Conservation (phyloP, 805 yeast genomes). For the Wickerhamiella cacticola region DNA sequence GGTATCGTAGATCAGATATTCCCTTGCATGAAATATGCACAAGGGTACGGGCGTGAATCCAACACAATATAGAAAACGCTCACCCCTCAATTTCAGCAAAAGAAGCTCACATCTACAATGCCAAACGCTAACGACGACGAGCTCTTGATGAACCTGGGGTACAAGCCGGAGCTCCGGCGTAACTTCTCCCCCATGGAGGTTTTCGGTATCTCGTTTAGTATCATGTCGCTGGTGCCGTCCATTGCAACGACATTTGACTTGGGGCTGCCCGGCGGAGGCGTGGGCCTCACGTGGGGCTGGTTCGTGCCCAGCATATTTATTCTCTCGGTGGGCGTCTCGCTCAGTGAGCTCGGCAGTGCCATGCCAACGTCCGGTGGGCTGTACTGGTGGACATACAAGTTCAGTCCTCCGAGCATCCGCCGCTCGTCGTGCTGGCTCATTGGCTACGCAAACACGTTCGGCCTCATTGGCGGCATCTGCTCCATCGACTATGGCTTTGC, state of each 20-base stretch:
- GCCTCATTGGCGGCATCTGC: constrained; percentile 53
- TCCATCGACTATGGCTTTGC: constrained; percentile 56
- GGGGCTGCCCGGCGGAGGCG: constrained; percentile 53
- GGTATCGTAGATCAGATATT: too few relatives aligned
- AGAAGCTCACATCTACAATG: too few relatives aligned
- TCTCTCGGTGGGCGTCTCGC: constrained; percentile 44
- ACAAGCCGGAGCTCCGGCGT: constrained; percentile 54
- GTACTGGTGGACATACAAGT: constrained; percentile 56
- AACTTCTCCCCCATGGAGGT: constrained; percentile 50
- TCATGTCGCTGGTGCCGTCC: constrained; percentile 56
- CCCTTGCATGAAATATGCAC: too few relatives aligned
- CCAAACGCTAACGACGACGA: constrained; percentile 23
- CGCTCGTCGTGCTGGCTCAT: constrained; percentile 48
- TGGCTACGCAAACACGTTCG: constrained; percentile 57
- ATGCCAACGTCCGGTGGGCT: constrained; percentile 69
- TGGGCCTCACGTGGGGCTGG: constrained; percentile 67
- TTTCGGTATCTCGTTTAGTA: constrained; percentile 59
- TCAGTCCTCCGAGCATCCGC: constrained; percentile 44
- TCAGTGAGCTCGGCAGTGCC: constrained; percentile 57
- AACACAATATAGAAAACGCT: too few relatives aligned
- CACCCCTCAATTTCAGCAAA: too few relatives aligned
- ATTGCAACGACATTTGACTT: constrained; percentile 44
- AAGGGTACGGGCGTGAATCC: too few relatives aligned
- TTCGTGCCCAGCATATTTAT: constrained; percentile 44
- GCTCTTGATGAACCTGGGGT: constrained; percentile 43